A percentile compares a stretch with the other conserved stretches of the same genome.
Conservation (phyloP, 2,329 filamentous ascomycete species). For the Harringtonia lauricola region DNA sequence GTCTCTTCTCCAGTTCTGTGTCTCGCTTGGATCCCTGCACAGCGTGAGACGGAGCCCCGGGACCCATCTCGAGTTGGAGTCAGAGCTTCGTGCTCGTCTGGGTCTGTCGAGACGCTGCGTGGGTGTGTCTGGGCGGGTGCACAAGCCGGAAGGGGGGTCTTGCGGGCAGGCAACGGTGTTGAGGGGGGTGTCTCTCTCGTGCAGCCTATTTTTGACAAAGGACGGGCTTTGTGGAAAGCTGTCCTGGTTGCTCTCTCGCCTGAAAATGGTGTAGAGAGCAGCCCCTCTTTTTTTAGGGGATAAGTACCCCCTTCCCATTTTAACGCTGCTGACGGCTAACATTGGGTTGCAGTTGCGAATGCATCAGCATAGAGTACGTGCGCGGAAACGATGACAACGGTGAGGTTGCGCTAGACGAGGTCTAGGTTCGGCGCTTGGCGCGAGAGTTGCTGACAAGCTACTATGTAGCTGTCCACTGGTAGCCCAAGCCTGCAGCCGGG, state of each 20-base stretch:
- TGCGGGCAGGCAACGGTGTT: slow-evolving; percentile 6
- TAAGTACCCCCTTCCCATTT: slow-evolving; percentile 24
- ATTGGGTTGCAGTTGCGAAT: not conserved
- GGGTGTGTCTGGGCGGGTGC: no score
- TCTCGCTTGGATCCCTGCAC: slow-evolving; percentile 7
- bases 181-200: not conserved
- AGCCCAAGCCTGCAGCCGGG: no score
- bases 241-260: slow-evolving; percentile 38
- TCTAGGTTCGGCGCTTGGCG: no score
- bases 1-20: slow-evolving; percentile 3
- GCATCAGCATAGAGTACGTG: no score
- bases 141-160: slow-evolving; percentile 3
- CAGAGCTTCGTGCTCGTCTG: slow-evolving; percentile 90
- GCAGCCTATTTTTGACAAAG: slow-evolving; percentile 16
- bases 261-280: slow-evolving; percentile 36
- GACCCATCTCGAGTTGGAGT: slow-evolving; percentile 90
- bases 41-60: slow-evolving; percentile 30
- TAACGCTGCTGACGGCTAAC: not conserved
- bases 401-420: no score
- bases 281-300: slow-evolving; percentile 35
- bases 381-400: no score
- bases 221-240: slow-evolving; percentile 26
- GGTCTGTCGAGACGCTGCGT: slow-evolving; percentile 16
- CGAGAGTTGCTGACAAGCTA: no score
- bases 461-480: no score